Evolutionary conservation across 2,329 filamentous ascomycete genomes (phyloP), one percentile per base, ranked within the genome.

Genomic region (Fusarium penzigii): DNA sequence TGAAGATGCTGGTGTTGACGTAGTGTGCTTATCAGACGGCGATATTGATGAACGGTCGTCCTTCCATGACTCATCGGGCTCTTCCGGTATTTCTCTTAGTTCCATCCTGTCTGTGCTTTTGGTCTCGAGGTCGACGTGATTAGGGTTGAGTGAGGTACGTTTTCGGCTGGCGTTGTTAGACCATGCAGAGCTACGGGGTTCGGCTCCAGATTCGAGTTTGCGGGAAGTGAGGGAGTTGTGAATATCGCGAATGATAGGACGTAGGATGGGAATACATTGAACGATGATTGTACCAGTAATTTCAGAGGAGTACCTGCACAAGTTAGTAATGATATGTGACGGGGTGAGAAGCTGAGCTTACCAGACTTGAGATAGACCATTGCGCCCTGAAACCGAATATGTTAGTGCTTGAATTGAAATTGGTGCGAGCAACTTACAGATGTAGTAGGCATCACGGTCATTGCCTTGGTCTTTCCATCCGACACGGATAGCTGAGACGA

Each of bases 201-300:
- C 57, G 16, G 42, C 51, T 3, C 52, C 51, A 3, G 61, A 63
- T 17, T 51, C 57, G 12, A 65, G 54, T 34, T 52, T 61, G 39
- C 52, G 52, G 3, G 63, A 65, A 8, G 63, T 65, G 8, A 60
- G 39, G 16, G 63, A 62, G 14, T 56, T 62, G 50, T 64, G 62
- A 2, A 65, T 56, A 34, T 62, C 62, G 42, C 57, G 56, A 6
- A 81, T 55, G 17, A 81, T 71, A 0, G 78, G 76, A 10, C 79
- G 73, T 8, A 81, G 60, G 14, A 82, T 74, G 2, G 79, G 79
- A 3, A 82, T 75, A 53, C 77, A 81, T 57, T 81, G 78, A 5
- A 81, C 79, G 41, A 82, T 80, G 56, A 82, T 79, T 25, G 79
- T 81, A 48, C 78, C 78, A 9, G 76, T 72, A 48, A 81, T 70